phyloP scores from a whole-genome alignment of 345 rosid genomes.

The Linum trigynum region DNA sequence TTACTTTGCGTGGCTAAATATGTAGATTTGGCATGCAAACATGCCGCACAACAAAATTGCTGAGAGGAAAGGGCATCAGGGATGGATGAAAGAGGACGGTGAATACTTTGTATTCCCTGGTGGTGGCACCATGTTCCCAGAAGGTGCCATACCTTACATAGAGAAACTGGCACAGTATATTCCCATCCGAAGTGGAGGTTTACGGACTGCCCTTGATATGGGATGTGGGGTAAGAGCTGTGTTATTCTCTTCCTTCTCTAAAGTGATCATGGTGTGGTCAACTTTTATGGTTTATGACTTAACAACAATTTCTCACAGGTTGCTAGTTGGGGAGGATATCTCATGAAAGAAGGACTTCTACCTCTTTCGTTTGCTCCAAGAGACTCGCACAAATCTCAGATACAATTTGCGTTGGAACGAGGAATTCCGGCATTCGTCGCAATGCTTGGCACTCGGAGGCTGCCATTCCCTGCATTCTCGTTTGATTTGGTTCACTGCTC shows the following conservation, averaged over 20 bases:
- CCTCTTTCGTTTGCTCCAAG: constrained; percentile 89
- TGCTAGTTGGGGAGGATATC: constrained; percentile 93
- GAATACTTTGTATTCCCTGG: constrained; percentile 86
- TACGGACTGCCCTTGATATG: constrained; percentile 97
- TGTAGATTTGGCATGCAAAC: constrained; percentile 91
- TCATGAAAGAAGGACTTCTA: constrained; percentile 61
- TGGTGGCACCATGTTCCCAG: constrained; percentile 98
- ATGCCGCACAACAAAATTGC: constrained; percentile 98
- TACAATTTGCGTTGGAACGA: constrained; percentile 93
- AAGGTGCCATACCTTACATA: constrained; percentile 79
- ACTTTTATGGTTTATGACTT: neutral
- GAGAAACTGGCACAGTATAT: constrained; percentile 80
- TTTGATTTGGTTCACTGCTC: constrained; percentile 92
- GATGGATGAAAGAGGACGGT: constrained; percentile 95
- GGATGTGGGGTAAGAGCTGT: constrained; percentile 79
- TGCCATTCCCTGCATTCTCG: constrained; percentile 83
- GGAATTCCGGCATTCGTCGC: constrained; percentile 97
- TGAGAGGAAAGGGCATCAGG: constrained; percentile 95
- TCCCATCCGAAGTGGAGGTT: constrained; percentile 53
- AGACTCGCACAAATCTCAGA: constrained; percentile 95
- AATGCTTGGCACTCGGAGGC: constrained; percentile 98
- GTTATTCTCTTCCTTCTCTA: neutral
- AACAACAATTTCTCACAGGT: constrained; percentile 36
- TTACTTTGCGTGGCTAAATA: constrained; percentile 1
- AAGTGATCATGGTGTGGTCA: neutral